Conservation (phyloP, 2,329 filamentous ascomycete genomes). For the Fusarium dlaminii region DNA sequence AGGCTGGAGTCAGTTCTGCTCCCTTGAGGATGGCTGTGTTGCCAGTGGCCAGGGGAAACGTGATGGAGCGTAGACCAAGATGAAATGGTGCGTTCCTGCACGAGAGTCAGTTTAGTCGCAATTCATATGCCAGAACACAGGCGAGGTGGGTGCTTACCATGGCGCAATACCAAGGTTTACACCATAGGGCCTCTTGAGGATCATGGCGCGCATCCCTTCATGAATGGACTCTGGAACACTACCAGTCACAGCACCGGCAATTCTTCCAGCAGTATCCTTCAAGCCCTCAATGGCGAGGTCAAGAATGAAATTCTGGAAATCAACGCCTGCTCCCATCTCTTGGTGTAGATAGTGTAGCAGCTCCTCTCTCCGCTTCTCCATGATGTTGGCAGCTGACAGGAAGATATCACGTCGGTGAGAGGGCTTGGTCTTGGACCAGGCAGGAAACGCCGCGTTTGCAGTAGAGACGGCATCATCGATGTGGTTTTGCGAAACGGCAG, state of each 20-base stretch:
- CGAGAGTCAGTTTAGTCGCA: no score
- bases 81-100: background rate
- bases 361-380: background rate
- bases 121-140: background rate
- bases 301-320: constrained; percentile 44
- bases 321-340: constrained; percentile 15
- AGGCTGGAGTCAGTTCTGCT: background rate
- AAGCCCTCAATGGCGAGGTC: constrained; percentile 43
- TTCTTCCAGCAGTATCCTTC: constrained; percentile 49
- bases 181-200: constrained; percentile 24
- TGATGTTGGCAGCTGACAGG: constrained; percentile 11
- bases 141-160: background rate
- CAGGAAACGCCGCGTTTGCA: constrained; percentile 3
- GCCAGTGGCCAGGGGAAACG: background rate
- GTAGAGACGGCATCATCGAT: constrained; percentile 1
- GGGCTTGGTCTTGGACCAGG: constrained; percentile 12
- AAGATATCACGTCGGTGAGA: constrained; percentile 14
- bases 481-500: constrained; percentile 1
- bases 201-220: constrained; percentile 27
- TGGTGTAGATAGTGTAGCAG: constrained; percentile 3
- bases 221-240: constrained; percentile 39
- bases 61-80: background rate
- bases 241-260: constrained; percentile 42
- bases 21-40: background rate
- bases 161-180: constrained; percentile 19